Evolutionary conservation across 371 early-diverging fungal genomes (phyloP).

Genomic region (Caulochytrium protostelioides): DNA sequence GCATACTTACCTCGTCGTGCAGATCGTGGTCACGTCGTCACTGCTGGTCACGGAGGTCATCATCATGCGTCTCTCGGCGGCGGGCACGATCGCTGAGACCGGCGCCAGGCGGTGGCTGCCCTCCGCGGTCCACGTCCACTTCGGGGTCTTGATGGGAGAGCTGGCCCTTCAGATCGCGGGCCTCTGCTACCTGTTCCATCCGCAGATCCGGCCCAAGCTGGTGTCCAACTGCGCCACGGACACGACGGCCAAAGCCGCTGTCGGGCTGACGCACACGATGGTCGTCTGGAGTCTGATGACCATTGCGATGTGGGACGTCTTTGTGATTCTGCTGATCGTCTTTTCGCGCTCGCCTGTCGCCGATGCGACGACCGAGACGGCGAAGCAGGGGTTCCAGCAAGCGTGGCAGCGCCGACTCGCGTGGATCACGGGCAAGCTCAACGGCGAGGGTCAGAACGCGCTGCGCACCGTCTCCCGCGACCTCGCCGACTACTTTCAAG

Average conservation of each 20-base stretch:
- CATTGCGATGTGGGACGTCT: slow-evolving; percentile 4
- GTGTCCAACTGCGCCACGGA: neutral
- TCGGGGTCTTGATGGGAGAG: slow-evolving; percentile 2
- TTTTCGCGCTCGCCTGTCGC: slow-evolving; percentile 1
- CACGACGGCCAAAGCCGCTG: neutral
- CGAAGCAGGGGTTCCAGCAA: too few species aligned
- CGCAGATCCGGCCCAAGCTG: neutral
- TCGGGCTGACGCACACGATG: slow-evolving; percentile 8
- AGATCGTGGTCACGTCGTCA: slow-evolving; percentile 1
- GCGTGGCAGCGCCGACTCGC: slow-evolving; percentile 12
- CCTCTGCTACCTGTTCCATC: neutral
- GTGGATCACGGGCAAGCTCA: slow-evolving; percentile 1
- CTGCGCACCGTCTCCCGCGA: slow-evolving; percentile 5
- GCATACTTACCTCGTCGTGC: slow-evolving; percentile 1
- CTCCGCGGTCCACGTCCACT: slow-evolving; percentile 1
- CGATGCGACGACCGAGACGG: slow-evolving; percentile 1
- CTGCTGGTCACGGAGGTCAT: slow-evolving; percentile 4
- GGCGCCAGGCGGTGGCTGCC: slow-evolving; percentile 4
- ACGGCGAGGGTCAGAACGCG: slow-evolving; percentile 5
- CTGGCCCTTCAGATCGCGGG: neutral
- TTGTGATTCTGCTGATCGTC: slow-evolving; percentile 6
- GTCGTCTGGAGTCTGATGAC: slow-evolving; percentile 9
- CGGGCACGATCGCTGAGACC: slow-evolving; percentile 8
- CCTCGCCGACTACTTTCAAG: slow-evolving; percentile 11
- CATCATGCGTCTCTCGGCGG: slow-evolving; percentile 8